Evolutionary conservation across 2,329 filamentous ascomycete genomes (phyloP).

Genomic region (Drechslera avenae): DNA sequence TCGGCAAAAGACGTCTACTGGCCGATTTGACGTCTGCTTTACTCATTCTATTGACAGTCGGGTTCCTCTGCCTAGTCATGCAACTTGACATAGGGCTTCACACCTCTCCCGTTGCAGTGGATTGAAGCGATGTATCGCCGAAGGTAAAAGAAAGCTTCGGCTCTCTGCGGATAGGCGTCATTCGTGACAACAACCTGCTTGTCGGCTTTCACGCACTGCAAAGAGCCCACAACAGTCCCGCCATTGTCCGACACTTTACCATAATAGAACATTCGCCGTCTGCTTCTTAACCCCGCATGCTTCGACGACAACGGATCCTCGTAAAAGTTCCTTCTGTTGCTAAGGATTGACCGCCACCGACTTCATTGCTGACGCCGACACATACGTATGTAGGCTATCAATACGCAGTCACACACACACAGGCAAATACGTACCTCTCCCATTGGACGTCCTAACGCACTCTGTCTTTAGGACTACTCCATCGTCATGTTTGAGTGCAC

Average conservation of each 20-base stretch:
- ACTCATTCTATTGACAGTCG: too few species aligned
- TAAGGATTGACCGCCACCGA: background rate
- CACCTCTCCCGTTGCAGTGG: background rate
- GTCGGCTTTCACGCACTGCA: background rate
- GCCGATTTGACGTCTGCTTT: too few species aligned
- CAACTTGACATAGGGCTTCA: too few species aligned
- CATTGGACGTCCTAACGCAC: too few species aligned
- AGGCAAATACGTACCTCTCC: background rate
- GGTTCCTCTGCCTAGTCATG: too few species aligned
- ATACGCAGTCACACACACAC: background rate
- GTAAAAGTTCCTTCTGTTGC: conserved; percentile 1
- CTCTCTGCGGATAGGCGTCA: conserved; percentile 2
- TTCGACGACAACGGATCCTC: conserved; percentile 10
- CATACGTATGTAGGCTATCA: background rate
- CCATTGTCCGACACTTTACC: conserved; percentile 4
- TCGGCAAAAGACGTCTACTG: too few species aligned
- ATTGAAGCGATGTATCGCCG: background rate
- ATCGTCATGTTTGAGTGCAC: too few species aligned
- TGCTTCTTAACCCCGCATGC: conserved; percentile 5
- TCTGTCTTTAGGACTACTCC: too few species aligned
- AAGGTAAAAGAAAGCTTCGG: conserved; percentile 1
- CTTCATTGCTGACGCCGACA: conserved; percentile 4
- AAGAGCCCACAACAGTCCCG: background rate
- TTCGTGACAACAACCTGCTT: background rate
- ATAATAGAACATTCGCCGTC: conserved; percentile 1